Percentiles rank a stretch among this genome's conserved stretches.
phyloP scores from a whole-genome alignment of 305 asterid genomes.

The Fraxinus floribunda region DNA sequence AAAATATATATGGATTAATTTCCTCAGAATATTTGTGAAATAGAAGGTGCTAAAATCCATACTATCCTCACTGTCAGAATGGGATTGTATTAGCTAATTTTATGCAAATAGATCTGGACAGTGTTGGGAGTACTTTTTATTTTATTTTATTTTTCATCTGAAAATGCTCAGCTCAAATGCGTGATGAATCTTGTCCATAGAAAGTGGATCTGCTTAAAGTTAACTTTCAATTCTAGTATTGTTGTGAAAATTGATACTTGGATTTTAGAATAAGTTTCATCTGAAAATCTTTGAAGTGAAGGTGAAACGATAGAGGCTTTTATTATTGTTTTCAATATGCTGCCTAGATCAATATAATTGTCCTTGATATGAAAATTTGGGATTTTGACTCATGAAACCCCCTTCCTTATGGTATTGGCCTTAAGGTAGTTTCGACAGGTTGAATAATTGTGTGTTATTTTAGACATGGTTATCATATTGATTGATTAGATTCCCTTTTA shows the following conservation, averaged over 20 bases:
- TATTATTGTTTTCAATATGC: slow-evolving; percentile 8
- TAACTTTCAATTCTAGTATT: neutral
- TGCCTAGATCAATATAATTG: neutral
- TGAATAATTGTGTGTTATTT: neutral
- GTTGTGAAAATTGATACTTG: slow-evolving; percentile 3
- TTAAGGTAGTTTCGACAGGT: slow-evolving; percentile 3
- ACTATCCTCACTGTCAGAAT: neutral
- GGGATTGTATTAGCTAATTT: neutral
- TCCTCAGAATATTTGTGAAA: slow-evolving; percentile 9
- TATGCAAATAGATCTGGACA: slow-evolving; percentile 1
- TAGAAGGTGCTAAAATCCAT: neutral
- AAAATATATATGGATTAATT: slow-evolving; percentile 3
- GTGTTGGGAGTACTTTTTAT: neutral
- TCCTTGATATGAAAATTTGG: neutral
- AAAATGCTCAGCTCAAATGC: slow-evolving; percentile 6
- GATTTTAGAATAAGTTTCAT: slow-evolving; percentile 1
- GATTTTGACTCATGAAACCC: neutral
- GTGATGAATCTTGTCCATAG: slow-evolving; percentile 9
- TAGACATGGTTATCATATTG: neutral
- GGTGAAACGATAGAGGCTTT: slow-evolving; percentile 1
- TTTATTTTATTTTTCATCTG: neutral
- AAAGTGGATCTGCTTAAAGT: slow-evolving; percentile 4
- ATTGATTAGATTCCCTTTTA: neutral
- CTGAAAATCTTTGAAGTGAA: neutral
- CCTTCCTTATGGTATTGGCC: neutral